These are phyloP conservation scores for Catharanthus roseus DNA, from an alignment of 257 asterid species.

Conservation along the genomic window DNA sequence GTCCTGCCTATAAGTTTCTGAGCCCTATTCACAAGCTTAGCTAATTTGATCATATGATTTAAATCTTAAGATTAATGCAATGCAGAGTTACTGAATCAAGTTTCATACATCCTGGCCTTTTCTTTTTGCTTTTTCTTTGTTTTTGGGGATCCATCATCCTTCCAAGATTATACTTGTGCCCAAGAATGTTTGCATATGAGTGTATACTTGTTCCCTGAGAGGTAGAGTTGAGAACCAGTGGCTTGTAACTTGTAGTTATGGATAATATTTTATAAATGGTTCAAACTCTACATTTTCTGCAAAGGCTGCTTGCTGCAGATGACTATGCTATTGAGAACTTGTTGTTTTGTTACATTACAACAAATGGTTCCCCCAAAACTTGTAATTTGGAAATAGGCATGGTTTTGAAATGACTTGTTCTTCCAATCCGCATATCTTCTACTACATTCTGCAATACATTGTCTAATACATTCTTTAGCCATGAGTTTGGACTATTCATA, in stretches of 20 bases:
- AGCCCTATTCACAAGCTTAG: not conserved
- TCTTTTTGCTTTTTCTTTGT: not conserved
- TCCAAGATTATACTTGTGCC: too few species aligned
- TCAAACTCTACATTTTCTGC: not conserved
- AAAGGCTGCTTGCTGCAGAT: not conserved
- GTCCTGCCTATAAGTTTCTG: not conserved
- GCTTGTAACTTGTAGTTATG: not conserved
- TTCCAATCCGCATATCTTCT: too few species aligned
- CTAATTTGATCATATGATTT: not conserved
- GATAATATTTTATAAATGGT: not conserved
- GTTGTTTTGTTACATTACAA: too few species aligned
- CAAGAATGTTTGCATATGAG: not conserved
- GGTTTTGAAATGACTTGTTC: too few species aligned
- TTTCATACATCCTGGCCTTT: not conserved
- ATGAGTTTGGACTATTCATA: not conserved
- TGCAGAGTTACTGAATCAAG: not conserved
- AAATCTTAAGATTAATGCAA: not conserved
- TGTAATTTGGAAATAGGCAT: too few species aligned
- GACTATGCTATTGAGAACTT: too few species aligned
- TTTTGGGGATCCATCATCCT: too few species aligned
- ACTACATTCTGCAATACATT: too few species aligned
- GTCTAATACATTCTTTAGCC: not conserved
- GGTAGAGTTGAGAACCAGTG: not conserved
- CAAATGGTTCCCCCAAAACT: too few species aligned
- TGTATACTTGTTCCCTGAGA: not conserved